These are phyloP conservation scores for Cystobasidium pallidum DNA, from an alignment of 1,284 basidiomycete genomes.

Conservation along the genomic window DNA sequence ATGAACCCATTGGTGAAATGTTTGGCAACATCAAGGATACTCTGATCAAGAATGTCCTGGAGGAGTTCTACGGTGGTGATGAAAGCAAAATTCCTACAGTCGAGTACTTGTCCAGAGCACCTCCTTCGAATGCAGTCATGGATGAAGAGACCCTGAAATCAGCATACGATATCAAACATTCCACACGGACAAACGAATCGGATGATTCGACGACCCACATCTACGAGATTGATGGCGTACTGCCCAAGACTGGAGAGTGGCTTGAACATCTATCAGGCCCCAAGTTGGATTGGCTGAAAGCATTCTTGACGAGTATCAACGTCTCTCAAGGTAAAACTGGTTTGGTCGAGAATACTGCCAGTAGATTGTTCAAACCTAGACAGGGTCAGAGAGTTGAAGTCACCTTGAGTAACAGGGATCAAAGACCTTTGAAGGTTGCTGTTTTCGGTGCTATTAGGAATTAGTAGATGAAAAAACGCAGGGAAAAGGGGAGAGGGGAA, in stretches of 20 bases:
- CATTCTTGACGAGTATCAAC: constrained; percentile 77
- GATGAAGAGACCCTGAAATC: constrained; percentile 51
- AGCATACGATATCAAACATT: constrained; percentile 61
- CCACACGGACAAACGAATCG: not conserved
- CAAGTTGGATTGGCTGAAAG: constrained; percentile 81
- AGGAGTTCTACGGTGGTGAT: constrained; percentile 79
- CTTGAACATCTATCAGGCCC: constrained; percentile 81
- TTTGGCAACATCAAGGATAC: constrained; percentile 81
- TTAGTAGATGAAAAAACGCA: no score
- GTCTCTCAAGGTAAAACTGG: constrained; percentile 71
- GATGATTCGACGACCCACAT: constrained; percentile 50
- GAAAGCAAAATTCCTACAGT: constrained; percentile 74
- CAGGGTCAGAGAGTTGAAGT: constrained; percentile 42
- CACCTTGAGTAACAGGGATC: constrained; percentile 30
- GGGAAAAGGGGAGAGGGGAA: no score
- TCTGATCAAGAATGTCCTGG: constrained; percentile 79
- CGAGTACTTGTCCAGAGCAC: constrained; percentile 74
- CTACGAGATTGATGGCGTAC: constrained; percentile 51
- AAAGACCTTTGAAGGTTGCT: constrained; percentile 44
- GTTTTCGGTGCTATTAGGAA: constrained; percentile 45
- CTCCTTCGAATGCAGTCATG: constrained; percentile 43
- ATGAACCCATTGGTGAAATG: constrained; percentile 87
- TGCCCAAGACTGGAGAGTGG: constrained; percentile 65
- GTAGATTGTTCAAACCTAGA: constrained; percentile 40
- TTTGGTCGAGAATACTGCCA: constrained; percentile 30